These are phyloP conservation scores for Trichocladium antarcticum DNA, from an alignment of 495 filamentous ascomycete genomes.

Conservation along the genomic window DNA sequence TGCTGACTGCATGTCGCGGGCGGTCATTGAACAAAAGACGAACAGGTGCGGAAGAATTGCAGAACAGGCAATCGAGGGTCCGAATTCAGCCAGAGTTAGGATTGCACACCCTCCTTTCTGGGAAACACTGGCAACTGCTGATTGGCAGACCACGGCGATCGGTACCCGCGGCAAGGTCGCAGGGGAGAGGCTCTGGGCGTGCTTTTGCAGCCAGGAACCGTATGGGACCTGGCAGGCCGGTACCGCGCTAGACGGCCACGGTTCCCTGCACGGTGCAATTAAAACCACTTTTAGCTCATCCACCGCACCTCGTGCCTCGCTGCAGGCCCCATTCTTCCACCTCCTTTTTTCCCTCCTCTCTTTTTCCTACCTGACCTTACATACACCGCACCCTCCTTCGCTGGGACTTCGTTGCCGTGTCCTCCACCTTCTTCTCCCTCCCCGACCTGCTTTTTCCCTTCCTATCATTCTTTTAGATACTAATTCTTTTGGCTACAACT, in stretches of 20 bases:
- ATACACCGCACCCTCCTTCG: constrained; percentile 18
- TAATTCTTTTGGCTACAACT: constrained; percentile 16
- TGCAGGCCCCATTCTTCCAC: constrained; percentile 16
- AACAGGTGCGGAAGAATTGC: too few species aligned
- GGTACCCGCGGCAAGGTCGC: constrained; percentile 8
- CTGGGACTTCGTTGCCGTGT: constrained; percentile 18
- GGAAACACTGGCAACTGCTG: constrained; percentile 4
- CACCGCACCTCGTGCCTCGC: constrained; percentile 9
- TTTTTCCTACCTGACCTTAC: constrained; percentile 14
- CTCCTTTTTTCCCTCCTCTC: constrained; percentile 18
- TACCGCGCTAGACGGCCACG: constrained; percentile 1
- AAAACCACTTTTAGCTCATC: constrained; percentile 21
- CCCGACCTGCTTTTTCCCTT: constrained; percentile 13
- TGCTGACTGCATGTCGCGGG: too few species aligned
- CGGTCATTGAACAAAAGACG: too few species aligned
- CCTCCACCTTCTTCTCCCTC: constrained; percentile 1
- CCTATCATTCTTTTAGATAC: constrained; percentile 20
- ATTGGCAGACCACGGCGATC: background rate
- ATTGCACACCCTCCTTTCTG: background rate
- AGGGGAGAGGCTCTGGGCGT: background rate
- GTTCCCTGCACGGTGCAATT: constrained; percentile 18
- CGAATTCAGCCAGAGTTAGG: background rate
- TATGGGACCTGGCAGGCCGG: constrained; percentile 4
- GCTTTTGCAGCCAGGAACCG: background rate
- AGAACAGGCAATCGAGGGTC: too few species aligned